Evolutionary conservation across 2,329 filamentous ascomycete genomes (phyloP).

Genomic region (Lachnellula occidentalis): DNA sequence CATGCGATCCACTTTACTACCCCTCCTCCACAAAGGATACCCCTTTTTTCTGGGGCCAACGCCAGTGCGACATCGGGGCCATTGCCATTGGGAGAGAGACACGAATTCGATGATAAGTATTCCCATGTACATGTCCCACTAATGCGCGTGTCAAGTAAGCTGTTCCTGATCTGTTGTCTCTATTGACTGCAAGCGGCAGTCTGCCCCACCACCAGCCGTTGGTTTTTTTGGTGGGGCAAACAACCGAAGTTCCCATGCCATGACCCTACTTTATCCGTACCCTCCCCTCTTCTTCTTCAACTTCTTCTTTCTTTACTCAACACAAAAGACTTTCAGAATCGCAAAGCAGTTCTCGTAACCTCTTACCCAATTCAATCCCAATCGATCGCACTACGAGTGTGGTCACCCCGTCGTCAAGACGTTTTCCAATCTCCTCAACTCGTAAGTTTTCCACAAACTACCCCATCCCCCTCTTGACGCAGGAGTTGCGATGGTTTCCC

Average conservation of each 20-base stretch:
- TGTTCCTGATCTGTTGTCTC: neutral
- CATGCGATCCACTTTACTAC: neutral
- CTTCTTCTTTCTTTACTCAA: neutral
- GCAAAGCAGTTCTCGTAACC: neutral
- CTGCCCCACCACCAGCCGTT: neutral
- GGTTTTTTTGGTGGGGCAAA: neutral
- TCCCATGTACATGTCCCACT: neutral
- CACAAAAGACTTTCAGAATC: neutral
- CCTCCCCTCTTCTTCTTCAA: conserved; percentile 4
- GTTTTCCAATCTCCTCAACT: conserved; percentile 98
- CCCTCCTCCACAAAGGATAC: neutral
- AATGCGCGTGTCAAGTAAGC: no score
- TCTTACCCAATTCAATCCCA: conserved; percentile 8
- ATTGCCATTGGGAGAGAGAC: conserved; percentile 2
- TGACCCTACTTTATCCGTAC: neutral
- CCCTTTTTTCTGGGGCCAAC: neutral
- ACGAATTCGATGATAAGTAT: conserved; percentile 2
- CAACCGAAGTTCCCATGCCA: neutral
- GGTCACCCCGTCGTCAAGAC: conserved; percentile 67
- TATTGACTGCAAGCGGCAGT: neutral
- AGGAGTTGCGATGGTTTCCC: no score
- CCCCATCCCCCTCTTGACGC: neutral
- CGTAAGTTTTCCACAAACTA: conserved; percentile 54
- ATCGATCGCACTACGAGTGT: conserved; percentile 29
- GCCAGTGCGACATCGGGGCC: neutral